Percentiles rank a stretch among this genome's conserved stretches.
These are phyloP conservation scores for Cryptococcus sp. DNA, from an alignment of 1,284 basidiomycete genomes.

Conservation along the genomic window DNA sequence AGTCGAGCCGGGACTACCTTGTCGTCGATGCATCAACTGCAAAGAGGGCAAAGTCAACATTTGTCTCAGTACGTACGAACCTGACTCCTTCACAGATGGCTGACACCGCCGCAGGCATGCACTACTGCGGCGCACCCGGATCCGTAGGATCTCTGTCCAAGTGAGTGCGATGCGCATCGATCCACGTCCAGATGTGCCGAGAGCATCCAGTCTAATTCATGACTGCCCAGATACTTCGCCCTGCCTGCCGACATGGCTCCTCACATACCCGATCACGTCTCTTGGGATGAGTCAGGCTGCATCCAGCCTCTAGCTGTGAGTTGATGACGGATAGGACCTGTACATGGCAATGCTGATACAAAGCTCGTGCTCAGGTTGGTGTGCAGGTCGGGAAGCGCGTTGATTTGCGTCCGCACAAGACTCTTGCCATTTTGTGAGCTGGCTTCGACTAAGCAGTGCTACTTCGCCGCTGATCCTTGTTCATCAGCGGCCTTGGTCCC, in stretches of 20 bases:
- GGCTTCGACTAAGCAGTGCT: neutral
- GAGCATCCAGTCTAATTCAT: neutral
- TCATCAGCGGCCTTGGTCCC: constrained; percentile 51
- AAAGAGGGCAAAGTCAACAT: constrained; percentile 74
- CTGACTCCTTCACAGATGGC: constrained; percentile 3
- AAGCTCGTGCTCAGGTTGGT: constrained; percentile 31
- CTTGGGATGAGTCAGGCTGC: constrained; percentile 57
- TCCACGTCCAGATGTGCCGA: neutral
- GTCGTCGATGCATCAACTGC: constrained; percentile 52
- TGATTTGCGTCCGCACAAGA: constrained; percentile 45
- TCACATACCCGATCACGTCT: constrained; percentile 52
- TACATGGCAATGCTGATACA: neutral
- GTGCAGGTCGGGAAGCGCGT: constrained; percentile 48
- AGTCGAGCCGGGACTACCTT: constrained; percentile 64
- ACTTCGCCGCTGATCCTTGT: neutral
- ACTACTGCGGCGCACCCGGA: constrained; percentile 48
- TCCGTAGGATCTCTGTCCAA: constrained; percentile 44
- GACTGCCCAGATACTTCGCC: constrained; percentile 36
- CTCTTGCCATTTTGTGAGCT: constrained; percentile 44
- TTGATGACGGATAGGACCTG: neutral
- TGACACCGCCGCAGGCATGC: constrained; percentile 25
- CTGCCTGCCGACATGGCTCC: constrained; percentile 52
- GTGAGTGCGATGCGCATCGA: constrained; percentile 10
- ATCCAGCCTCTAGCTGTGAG: constrained; percentile 89
- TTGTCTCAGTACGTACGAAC: constrained; percentile 32